Evolutionary conservation across 768 basidiomycete species (phyloP), one percentile per base, ranked within the genome.

Genomic region (Trametes gibbosa): DNA sequence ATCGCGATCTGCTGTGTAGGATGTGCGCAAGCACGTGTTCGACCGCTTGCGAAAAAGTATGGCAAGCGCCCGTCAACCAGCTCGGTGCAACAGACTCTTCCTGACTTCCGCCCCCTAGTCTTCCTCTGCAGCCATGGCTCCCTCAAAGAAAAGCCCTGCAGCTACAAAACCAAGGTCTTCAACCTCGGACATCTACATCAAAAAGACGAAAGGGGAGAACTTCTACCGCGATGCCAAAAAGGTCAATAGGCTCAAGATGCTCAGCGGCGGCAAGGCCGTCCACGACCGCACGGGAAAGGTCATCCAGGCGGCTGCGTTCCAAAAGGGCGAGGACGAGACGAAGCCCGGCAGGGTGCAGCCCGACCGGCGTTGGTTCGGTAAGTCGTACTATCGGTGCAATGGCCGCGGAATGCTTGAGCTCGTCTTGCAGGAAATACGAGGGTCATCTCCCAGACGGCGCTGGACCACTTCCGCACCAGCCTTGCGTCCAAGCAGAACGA

Each of bases 201-300:
- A 84, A 64, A 87, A 80, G 72, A 83, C 89, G 63, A 94, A 93
- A 70, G 95, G 95, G 69, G 94, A 97, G 78, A 99, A 96, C 73
- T 98, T 98, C 78, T 99, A 97, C 77, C 91, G 95, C 74, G 85
- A 95, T 89, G 95, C 93, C 43, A 98, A 98, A 72, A 80, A 85
- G 68, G 93, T 86, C 37, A 77, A 79, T 29, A 79, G 88, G 60
- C 83, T 95, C 54, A 98, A 97, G 79, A 89, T 99, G 89, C 83
- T 97, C 67, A 90, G 82, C 58, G 89, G 95, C 60, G 94, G 94
- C 37, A 95, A 95, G 76, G 85, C 96, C 61, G 81, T 97, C 25
- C 83, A 93, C 45, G 92, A 98, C 77, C 84, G 83, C 68, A 88
- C 93, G 63, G 97, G 97, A 56, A 96, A 95, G 74, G 86, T 98